Conservation (phyloP, 495 filamentous ascomycete species). For the Penicillium lividum region DNA sequence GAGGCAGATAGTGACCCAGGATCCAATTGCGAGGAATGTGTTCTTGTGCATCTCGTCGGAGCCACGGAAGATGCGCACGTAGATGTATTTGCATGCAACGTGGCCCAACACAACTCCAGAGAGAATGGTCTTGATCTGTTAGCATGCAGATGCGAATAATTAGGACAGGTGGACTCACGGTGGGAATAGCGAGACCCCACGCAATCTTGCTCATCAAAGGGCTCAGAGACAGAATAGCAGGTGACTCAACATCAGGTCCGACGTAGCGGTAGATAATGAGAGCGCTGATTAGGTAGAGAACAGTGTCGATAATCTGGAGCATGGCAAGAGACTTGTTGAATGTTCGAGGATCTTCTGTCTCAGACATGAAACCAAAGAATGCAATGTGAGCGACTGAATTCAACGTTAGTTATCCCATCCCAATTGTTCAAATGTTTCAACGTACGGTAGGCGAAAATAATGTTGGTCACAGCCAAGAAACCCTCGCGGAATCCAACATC, state of each 20-base stretch:
- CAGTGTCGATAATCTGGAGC: constrained; percentile 63
- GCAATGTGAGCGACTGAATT: constrained; percentile 64
- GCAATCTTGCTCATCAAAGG: constrained; percentile 64
- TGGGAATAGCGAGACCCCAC: constrained; percentile 76
- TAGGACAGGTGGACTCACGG: constrained; percentile 33
- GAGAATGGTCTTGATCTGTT: constrained; percentile 31
- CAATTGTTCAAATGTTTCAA: no score
- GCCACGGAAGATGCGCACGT: constrained; percentile 59
- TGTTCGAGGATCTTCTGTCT: constrained; percentile 66
- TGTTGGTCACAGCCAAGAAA: constrained; percentile 37
- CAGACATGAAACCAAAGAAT: constrained; percentile 75
- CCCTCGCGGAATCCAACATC: constrained; percentile 28
- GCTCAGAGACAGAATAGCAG: constrained; percentile 67
- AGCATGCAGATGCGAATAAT: background rate
- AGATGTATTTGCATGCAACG: constrained; percentile 63
- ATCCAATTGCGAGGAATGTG: constrained; percentile 43
- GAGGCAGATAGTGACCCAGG: constrained; percentile 61
- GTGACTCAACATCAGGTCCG: constrained; percentile 66
- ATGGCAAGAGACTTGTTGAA: constrained; percentile 65
- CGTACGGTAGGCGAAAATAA: constrained; percentile 44
- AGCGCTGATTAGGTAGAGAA: constrained; percentile 57
- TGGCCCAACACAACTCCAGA: constrained; percentile 61
- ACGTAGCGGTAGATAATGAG: constrained; percentile 67
- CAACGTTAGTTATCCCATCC: background rate
- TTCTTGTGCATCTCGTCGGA: constrained; percentile 58